Percentiles rank a stretch among this genome's conserved stretches.
Conservation (phyloP, 805 yeast genomes). For the Saccharomyces cerevisiae region DNA sequence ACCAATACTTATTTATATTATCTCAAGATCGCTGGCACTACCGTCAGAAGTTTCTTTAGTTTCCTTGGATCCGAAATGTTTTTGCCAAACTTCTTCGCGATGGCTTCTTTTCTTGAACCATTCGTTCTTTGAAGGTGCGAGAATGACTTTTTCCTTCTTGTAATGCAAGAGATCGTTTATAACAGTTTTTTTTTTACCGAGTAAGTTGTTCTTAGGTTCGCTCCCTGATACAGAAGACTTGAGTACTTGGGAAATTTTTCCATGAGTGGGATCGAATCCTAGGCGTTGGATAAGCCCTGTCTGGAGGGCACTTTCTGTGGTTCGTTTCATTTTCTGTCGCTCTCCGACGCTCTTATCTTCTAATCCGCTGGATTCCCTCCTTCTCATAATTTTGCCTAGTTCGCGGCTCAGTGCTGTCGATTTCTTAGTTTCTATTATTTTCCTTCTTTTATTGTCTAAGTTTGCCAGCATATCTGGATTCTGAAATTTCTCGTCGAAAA, state of each 20-base stretch:
- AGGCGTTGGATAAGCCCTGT: constrained; percentile 33
- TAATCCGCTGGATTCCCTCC: constrained; percentile 11
- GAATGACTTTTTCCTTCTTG: constrained; percentile 29
- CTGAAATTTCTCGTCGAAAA: constrained; percentile 41
- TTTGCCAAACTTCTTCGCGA: constrained; percentile 25
- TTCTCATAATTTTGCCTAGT: constrained; percentile 13
- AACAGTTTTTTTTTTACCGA: constrained; percentile 14
- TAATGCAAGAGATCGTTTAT: constrained; percentile 27
- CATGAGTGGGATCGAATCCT: constrained; percentile 48
- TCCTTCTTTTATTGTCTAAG: constrained; percentile 32
- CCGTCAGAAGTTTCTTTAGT: constrained; percentile 1
- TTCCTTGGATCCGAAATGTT: constrained; percentile 20
- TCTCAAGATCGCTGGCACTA: constrained; percentile 29
- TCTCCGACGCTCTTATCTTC: constrained; percentile 13
- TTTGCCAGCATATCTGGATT: constrained; percentile 40
- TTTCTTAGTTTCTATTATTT: constrained; percentile 33
- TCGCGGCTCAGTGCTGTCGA: constrained; percentile 28
- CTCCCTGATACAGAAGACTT: background rate
- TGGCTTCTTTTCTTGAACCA: constrained; percentile 20
- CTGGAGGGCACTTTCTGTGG: constrained; percentile 35
- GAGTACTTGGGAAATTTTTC: constrained; percentile 17
- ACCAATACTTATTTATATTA: constrained; percentile 12
- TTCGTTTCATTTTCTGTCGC: constrained; percentile 20
- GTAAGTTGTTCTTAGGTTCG: constrained; percentile 4
- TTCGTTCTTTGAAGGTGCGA: constrained; percentile 29